Conservation (phyloP, 2,329 filamentous ascomycete species). For the Chaetomiaceae sp. region DNA sequence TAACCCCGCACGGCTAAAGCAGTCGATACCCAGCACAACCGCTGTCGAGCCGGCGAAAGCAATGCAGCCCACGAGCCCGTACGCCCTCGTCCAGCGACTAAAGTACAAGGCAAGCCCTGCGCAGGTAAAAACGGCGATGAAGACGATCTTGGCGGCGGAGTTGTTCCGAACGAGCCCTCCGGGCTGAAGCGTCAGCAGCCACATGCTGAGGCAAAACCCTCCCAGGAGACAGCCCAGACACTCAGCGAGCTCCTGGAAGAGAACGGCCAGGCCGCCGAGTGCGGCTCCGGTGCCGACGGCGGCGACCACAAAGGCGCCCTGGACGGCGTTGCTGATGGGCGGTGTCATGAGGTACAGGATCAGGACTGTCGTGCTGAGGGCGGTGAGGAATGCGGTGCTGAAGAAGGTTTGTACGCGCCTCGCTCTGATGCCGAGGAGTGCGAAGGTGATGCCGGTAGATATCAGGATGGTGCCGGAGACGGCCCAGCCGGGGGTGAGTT, state of each 20-base stretch:
- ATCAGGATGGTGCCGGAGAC: slow-evolving; percentile 76
- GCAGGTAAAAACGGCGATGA: slow-evolving; percentile 70
- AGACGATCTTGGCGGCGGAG: slow-evolving; percentile 60
- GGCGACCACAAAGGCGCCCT: slow-evolving; percentile 84
- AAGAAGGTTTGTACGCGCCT: slow-evolving; percentile 75
- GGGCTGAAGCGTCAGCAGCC: slow-evolving; percentile 73
- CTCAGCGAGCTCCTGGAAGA: slow-evolving; percentile 81
- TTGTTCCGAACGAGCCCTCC: slow-evolving; percentile 65
- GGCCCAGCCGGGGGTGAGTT: slow-evolving; percentile 74
- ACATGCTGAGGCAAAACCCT: slow-evolving; percentile 84
- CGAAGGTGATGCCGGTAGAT: slow-evolving; percentile 63
- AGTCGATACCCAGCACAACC: slow-evolving; percentile 80
- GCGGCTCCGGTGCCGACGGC: slow-evolving; percentile 66
- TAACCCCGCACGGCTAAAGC: slow-evolving; percentile 80
- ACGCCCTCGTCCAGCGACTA: slow-evolving; percentile 70
- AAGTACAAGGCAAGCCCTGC: slow-evolving; percentile 71
- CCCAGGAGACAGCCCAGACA: slow-evolving; percentile 80
- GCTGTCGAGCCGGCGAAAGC: slow-evolving; percentile 79
- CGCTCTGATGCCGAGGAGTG: slow-evolving; percentile 78
- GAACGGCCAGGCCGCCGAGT: slow-evolving; percentile 67
- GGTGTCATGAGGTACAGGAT: slow-evolving; percentile 85
- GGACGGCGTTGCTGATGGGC: slow-evolving; percentile 68
- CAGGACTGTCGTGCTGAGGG: slow-evolving; percentile 72
- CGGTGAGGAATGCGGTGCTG: slow-evolving; percentile 68
- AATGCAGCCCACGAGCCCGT: slow-evolving; percentile 70